Percentiles rank a stretch among this genome's conserved stretches.
phyloP scores from a whole-genome alignment of 2,329 filamentous ascomycete species.

The Trichoderma sp. region DNA sequence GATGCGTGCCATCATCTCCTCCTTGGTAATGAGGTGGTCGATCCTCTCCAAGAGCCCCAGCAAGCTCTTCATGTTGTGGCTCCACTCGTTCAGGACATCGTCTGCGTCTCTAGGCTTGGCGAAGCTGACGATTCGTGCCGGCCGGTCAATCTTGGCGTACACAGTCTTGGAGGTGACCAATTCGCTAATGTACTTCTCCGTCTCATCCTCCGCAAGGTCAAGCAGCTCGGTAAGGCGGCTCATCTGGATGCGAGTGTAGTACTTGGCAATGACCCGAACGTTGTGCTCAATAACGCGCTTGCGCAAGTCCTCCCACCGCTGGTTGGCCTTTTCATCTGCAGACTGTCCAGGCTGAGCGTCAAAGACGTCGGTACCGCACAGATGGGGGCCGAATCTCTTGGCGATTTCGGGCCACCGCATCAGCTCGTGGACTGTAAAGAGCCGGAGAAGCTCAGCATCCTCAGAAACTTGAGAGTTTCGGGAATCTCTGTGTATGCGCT shows the following conservation, averaged over 20 bases:
- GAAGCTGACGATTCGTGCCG: conserved; percentile 88
- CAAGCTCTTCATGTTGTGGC: conserved; percentile 93
- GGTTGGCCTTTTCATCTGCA: conserved; percentile 74
- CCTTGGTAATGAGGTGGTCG: conserved; percentile 97
- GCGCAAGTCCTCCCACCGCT: conserved; percentile 89
- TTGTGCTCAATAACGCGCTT: conserved; percentile 99
- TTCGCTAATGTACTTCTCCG: conserved; percentile 98
- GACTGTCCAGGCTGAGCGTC: conserved; percentile 62
- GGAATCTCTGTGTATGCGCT: conserved; percentile 83
- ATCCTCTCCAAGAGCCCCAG: conserved; percentile 83
- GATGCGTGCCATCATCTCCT: conserved; percentile 99
- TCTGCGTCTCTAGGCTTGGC: conserved; percentile 93
- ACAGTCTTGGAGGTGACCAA: conserved; percentile 97
- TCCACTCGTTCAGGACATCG: conserved; percentile 98
- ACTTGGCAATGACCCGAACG: conserved; percentile 94
- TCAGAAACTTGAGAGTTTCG: conserved; percentile 74
- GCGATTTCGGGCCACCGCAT: conserved; percentile 98
- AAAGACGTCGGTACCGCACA: conserved; percentile 89
- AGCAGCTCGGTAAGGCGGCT: conserved; percentile 84
- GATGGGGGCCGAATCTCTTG: conserved; percentile 81
- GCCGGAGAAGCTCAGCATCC: conserved; percentile 83
- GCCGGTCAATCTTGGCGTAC: conserved; percentile 94
- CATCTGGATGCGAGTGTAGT: conserved; percentile 97
- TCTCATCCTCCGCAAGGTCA: conserved; percentile 91
- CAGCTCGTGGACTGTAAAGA: conserved; percentile 92